A percentile compares a stretch with the other conserved stretches of the same genome.
Conservation (phyloP, 176 grass and related monocot species). For the Eleusine indica region DNA sequence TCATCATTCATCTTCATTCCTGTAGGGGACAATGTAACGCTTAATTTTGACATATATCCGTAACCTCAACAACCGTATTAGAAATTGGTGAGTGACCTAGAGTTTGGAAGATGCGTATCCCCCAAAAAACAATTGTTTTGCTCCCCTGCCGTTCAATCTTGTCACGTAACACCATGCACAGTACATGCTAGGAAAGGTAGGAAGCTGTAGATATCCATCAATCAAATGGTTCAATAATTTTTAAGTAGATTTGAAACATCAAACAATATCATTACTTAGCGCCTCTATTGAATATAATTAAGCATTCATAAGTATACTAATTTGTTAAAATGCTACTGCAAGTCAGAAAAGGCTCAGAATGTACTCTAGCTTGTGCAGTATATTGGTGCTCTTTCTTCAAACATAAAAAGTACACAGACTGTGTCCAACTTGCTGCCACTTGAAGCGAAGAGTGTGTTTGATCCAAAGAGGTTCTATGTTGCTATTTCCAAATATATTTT, state of each 20-base stretch:
- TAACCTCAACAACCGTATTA: slow-evolving; percentile 8
- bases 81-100: background rate
- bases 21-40: background rate
- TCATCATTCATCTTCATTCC: background rate
- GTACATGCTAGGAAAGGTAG: background rate
- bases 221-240: slow-evolving; percentile 4
- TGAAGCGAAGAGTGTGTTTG: background rate
- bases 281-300: background rate
- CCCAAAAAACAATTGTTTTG: background rate
- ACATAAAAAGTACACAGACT: background rate
- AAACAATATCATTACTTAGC: background rate
- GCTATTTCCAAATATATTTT: background rate
- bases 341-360: background rate
- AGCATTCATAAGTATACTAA: background rate
- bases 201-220: slow-evolving; percentile 16
- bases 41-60: background rate
- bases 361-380: background rate
- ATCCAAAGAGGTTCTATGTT: background rate
- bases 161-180: background rate
- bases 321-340: background rate
- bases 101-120: background rate
- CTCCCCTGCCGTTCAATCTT: background rate
- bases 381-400: background rate
- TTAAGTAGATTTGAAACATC: background rate
- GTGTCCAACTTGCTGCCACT: background rate